Evolutionary conservation across 2,329 filamentous ascomycete genomes (phyloP).

Genomic region (Sporothrix globosa): DNA sequence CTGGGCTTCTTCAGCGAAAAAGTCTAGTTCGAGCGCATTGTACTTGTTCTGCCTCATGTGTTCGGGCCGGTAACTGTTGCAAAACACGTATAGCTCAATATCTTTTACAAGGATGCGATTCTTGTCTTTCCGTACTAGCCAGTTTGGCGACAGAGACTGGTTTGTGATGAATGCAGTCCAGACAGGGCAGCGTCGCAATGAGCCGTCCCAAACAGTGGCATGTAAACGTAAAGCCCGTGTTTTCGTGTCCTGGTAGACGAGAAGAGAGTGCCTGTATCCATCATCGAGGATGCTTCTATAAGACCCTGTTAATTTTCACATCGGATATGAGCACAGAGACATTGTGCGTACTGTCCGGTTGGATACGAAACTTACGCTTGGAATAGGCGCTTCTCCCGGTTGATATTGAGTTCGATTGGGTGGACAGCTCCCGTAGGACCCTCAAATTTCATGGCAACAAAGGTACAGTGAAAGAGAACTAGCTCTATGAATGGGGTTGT

Average conservation of each 20-base stretch:
- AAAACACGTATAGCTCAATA: constrained; percentile 63
- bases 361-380: constrained; percentile 53
- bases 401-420: constrained; percentile 51
- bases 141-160: constrained; percentile 52
- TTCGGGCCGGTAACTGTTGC: constrained; percentile 57
- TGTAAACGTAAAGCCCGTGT: constrained; percentile 58
- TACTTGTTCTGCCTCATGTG: constrained; percentile 54
- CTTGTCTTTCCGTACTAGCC: constrained; percentile 55
- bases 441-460: constrained; percentile 59
- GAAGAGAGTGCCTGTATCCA: constrained; percentile 56
- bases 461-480: constrained; percentile 62
- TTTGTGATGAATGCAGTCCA: constrained; percentile 67
- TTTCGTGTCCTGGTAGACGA: constrained; percentile 56
- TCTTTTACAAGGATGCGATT: constrained; percentile 57
- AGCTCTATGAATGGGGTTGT: constrained; percentile 50
- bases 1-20: constrained; percentile 50
- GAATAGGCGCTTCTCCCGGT: constrained; percentile 57
- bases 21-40: constrained; percentile 57
- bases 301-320: not conserved
- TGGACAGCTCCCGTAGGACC: constrained; percentile 53
- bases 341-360: not conserved
- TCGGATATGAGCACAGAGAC: not conserved
- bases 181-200: constrained; percentile 58
- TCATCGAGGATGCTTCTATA: constrained; percentile 62
- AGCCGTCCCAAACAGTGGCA: constrained; percentile 59